A percentile compares a stretch with the other conserved stretches of the same genome.
Evolutionary conservation across 75 land plant species (phyloP).

Genomic region (Sequoia sempervirens): DNA sequence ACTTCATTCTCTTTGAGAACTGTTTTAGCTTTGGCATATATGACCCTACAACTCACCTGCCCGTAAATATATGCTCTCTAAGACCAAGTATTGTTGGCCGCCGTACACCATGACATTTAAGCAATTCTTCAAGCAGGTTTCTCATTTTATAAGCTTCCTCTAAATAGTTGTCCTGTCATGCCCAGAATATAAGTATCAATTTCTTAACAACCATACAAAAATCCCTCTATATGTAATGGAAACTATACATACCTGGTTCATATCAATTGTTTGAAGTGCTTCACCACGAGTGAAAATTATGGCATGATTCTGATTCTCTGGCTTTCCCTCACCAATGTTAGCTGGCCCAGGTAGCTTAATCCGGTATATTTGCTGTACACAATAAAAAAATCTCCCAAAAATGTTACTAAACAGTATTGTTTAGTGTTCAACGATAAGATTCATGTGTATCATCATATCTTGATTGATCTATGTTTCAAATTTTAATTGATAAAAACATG

Average conservation of each 20-base stretch:
- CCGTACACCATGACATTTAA: slow-evolving; percentile 32
- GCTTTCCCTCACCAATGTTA: slow-evolving; percentile 90
- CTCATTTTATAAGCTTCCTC: slow-evolving; percentile 98
- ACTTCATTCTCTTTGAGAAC: background rate
- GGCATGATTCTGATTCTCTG: slow-evolving; percentile 98
- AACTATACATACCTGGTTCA: slow-evolving; percentile 90
- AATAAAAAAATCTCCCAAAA: background rate
- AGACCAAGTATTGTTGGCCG: slow-evolving; percentile 87
- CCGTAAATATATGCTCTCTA: slow-evolving; percentile 91
- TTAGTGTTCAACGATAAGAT: background rate
- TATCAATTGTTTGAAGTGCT: slow-evolving; percentile 92
- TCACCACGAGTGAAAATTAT: slow-evolving; percentile 94
- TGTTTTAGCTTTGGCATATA: background rate
- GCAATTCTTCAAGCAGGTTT: slow-evolving; percentile 78
- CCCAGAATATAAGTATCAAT: slow-evolving; percentile 4
- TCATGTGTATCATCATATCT: background rate
- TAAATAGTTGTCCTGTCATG: slow-evolving; percentile 80
- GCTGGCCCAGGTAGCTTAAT: slow-evolving; percentile 89
- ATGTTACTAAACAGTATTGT: background rate
- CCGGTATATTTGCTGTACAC: slow-evolving; percentile 76
- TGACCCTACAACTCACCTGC: slow-evolving; percentile 52
- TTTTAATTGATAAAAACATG: background rate
- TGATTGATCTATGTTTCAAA: background rate
- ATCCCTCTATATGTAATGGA: background rate
- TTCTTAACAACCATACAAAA: background rate